Evolutionary conservation across 2,329 filamentous ascomycete species (phyloP).

Genomic region (Boeremia exigua): DNA sequence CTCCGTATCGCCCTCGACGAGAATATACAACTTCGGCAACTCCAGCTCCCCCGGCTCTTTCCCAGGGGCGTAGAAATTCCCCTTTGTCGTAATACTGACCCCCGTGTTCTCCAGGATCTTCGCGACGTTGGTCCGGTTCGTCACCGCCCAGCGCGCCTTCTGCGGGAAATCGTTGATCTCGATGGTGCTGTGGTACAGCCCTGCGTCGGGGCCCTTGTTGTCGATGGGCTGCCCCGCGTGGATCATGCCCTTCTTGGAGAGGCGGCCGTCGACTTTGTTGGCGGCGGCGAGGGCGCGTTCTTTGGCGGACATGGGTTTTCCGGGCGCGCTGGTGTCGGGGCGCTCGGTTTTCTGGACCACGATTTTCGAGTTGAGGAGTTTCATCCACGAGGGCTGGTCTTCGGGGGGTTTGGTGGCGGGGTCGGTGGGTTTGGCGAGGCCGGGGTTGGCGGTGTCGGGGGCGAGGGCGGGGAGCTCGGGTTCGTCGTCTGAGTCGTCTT

Average conservation of each 20-base stretch:
- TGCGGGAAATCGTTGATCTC: conserved; percentile 99
- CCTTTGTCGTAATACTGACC: conserved; percentile 97
- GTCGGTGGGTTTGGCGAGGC: conserved; percentile 40
- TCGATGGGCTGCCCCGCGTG: conserved; percentile 93
- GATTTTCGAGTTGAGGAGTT: conserved; percentile 68
- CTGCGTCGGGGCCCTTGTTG: conserved; percentile 97
- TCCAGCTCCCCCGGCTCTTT: conserved; percentile 76
- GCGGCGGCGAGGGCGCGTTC: conserved; percentile 91
- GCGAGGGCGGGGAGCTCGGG: conserved; percentile 60
- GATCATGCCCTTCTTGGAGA: conserved; percentile 87
- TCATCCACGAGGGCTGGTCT: conserved; percentile 40
- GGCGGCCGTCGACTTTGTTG: conserved; percentile 85
- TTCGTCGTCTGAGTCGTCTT: conserved; percentile 87
- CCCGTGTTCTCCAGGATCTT: conserved; percentile 96
- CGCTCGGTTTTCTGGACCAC: conserved; percentile 74
- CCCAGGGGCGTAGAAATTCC: conserved; percentile 82
- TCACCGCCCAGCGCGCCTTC: conserved; percentile 98
- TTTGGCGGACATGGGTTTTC: conserved; percentile 65
- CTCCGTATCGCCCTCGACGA: conserved; percentile 97
- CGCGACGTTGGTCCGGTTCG: conserved; percentile 96
- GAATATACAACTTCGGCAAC: conserved; percentile 94
- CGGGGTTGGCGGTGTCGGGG: conserved; percentile 52
- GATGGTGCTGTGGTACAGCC: conserved; percentile 93
- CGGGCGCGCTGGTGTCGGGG: conserved; percentile 52
- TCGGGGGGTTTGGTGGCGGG: conserved; percentile 21